phyloP scores from a whole-genome alignment of 1,139 yeast species.

The Kurtzmaniella natalensis region DNA sequence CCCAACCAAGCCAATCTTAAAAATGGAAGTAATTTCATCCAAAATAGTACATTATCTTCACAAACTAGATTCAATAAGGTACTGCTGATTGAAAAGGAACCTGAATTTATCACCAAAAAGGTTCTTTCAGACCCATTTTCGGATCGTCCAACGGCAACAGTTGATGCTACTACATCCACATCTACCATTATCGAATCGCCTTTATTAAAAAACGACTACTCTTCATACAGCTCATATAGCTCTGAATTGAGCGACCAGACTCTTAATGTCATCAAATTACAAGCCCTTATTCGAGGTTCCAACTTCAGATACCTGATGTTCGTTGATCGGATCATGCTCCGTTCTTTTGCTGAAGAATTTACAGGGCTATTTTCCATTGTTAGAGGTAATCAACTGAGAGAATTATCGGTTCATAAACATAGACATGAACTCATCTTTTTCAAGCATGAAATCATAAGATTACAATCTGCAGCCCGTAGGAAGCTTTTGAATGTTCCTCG shows the following conservation, averaged over 20 bases:
- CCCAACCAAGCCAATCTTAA: neutral
- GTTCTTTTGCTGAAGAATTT: conserved; percentile 49
- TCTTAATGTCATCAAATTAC: conserved; percentile 39
- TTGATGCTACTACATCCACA: neutral
- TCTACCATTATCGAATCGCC: neutral
- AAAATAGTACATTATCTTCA: neutral
- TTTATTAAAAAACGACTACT: neutral
- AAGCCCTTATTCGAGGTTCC: conserved; percentile 65
- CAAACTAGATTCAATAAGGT: too few species aligned
- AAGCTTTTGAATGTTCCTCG: conserved; percentile 15
- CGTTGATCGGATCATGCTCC: conserved; percentile 56
- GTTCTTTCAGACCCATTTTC: conserved; percentile 9
- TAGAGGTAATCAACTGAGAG: conserved; percentile 37
- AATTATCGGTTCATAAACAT: conserved; percentile 35
- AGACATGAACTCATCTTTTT: conserved; percentile 30
- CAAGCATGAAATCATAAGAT: conserved; percentile 22
- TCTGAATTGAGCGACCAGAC: conserved; percentile 10
- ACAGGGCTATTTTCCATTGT: conserved; percentile 31
- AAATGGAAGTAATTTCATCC: neutral
- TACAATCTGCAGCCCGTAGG: conserved; percentile 36
- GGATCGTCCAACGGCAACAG: neutral
- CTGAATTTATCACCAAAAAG: conserved; percentile 1
- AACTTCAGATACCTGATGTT: conserved; percentile 58
- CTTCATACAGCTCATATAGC: neutral
- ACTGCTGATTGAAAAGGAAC: neutral